Evolutionary conservation across 805 yeast species (phyloP).

Genomic region (Candida tammaniensis): DNA sequence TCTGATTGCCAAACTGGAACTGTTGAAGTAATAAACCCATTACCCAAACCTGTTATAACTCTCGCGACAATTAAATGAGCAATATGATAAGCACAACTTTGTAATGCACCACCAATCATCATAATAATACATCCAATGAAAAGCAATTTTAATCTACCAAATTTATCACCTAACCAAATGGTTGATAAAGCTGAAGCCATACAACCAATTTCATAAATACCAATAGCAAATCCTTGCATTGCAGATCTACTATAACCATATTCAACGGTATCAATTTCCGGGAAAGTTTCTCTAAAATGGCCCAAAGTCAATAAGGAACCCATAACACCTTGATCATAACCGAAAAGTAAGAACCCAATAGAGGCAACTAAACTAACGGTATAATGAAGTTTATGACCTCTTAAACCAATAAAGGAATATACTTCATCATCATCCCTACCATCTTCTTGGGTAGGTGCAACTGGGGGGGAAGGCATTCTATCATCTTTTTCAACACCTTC

Average conservation of each 20-base stretch:
- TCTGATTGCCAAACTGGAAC: constrained; percentile 84
- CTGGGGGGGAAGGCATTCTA: constrained; percentile 5
- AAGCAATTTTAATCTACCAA: constrained; percentile 66
- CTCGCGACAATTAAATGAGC: constrained; percentile 75
- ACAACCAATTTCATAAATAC: constrained; percentile 72
- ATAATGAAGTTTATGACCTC: constrained; percentile 11
- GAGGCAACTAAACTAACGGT: constrained; percentile 14
- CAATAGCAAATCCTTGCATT: constrained; percentile 63
- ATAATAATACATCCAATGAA: constrained; percentile 57
- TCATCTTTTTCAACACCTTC: constrained; percentile 1
- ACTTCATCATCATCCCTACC: constrained; percentile 11
- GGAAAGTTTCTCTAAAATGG: constrained; percentile 41
- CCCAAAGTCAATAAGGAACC: constrained; percentile 52
- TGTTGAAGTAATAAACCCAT: constrained; percentile 75
- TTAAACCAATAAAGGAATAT: constrained; percentile 9
- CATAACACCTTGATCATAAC: constrained; percentile 82
- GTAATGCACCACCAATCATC: constrained; percentile 61
- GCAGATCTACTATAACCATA: constrained; percentile 21
- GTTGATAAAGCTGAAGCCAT: constrained; percentile 68
- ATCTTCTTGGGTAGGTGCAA: constrained; percentile 4
- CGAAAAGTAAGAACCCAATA: constrained; percentile 65
- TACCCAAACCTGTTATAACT: constrained; percentile 70
- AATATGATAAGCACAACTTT: constrained; percentile 50
- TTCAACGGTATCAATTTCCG: constrained; percentile 20
- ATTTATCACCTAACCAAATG: constrained; percentile 56